These are phyloP conservation scores for Candida endomychidarum DNA, from an alignment of 805 yeast genomes.

Conservation along the genomic window DNA sequence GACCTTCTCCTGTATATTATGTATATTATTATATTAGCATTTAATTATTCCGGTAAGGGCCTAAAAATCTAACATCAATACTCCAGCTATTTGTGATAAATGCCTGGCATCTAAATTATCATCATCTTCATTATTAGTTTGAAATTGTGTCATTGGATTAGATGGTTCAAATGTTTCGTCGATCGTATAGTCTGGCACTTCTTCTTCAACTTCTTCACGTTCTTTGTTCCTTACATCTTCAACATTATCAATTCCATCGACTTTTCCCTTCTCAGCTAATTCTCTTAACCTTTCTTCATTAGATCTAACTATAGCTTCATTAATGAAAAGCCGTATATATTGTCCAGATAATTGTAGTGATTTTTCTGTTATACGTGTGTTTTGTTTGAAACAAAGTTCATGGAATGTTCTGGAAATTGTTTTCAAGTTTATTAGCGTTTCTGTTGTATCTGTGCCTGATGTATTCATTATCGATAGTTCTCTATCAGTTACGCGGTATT, in stretches of 20 bases:
- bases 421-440: slow-evolving; percentile 10
- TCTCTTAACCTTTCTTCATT: slow-evolving; percentile 49
- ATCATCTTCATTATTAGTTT: slow-evolving; percentile 11
- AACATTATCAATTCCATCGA: slow-evolving; percentile 36
- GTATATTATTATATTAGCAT: not conserved
- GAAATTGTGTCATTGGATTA: slow-evolving; percentile 10
- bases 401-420: slow-evolving; percentile 54
- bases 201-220: slow-evolving; percentile 18
- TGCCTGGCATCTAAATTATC: slow-evolving; percentile 53
- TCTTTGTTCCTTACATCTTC: slow-evolving; percentile 15
- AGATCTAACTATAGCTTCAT: slow-evolving; percentile 58
- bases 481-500: no score
- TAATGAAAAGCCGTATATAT: slow-evolving; percentile 54
- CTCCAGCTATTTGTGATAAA: slow-evolving; percentile 54
- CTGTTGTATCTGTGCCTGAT: not conserved
- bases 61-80: slow-evolving; percentile 53
- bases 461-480: no score
- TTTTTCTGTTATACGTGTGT: slow-evolving; percentile 48
- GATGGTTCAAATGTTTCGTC: slow-evolving; percentile 14
- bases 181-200: slow-evolving; percentile 16
- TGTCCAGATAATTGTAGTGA: slow-evolving; percentile 52
- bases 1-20: not conserved
- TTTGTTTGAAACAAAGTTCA: slow-evolving; percentile 48
- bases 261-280: slow-evolving; percentile 20
- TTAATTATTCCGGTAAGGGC: no score